Evolutionary conservation across 495 filamentous ascomycete genomes (phyloP), one percentile per base, ranked within the genome.

Genomic region (Podospora conica): DNA sequence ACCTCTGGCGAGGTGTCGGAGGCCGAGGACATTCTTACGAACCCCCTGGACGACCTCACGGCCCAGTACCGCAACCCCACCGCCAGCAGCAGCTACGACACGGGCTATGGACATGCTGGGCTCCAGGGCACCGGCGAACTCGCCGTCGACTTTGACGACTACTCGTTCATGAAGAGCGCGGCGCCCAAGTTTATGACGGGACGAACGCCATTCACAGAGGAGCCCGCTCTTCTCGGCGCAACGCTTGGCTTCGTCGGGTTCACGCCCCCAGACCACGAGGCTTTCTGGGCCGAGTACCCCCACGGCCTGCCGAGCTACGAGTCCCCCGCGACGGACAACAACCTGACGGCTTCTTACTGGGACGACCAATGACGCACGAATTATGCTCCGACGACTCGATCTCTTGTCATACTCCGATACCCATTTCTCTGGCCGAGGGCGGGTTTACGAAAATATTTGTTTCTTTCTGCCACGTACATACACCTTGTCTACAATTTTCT

Each of bases 1-100:
- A 92, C 88, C 9, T 91, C 89, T 2, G 90, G 89, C 29, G 89
- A 91, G 66, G 85, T 89, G 28, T 92, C 90, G 15, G 90, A 92
- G 74, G 85, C 85, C 15, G 90, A 90, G 61, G 90, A 93, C 58
- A 82, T 83, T 70, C 70, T 79, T 56, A 75, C 82, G n/a, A 83
- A 81, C 65, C 80, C 83, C 63, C 83, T 84, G 65, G 85, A 86
- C 60, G 79, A 83, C 9, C 84, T 81, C 28, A 80, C 86, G 67
- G 79, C 73, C 12, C 69, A 83, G 64, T 86, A 82, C 56, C 71
- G 81, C 66, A 85, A 77, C 70, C 81, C 79, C 60, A 79, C 81
- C 0, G 80, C 87, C 18, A 67, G 71, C 63, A 75, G 68, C 60
- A 70, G 67, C 22, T 85, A 80, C 66, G 84, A 82, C 69, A 75